Base-by-base conservation (phyloP, 805 yeast genomes). In the Candida parachauliodes region DNA sequence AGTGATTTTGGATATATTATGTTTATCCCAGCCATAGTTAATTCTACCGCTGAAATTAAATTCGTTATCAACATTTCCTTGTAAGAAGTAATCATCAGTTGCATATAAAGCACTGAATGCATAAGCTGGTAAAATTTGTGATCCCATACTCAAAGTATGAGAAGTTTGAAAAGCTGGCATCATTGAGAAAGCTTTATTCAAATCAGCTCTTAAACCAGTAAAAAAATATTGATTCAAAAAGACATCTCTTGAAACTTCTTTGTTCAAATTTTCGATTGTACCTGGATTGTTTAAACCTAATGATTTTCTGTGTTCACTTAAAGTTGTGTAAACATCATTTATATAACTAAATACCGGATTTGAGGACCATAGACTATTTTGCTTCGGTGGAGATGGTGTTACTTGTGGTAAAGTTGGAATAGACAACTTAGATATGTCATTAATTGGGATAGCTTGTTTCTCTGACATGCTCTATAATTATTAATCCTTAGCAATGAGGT, bases 111-210 rank as follows among this genome's bases (percentile, higher is more conserved):
- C 91, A 41, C 88, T 78, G 60, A 91, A 86, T 20, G 95, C 89
- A 62, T 93, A 93, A 48, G 93, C 83, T 36, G 96, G 96, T 62
- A 86, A 72, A 32, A 79, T 77, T 48, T 81, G 80, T 40, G 94
- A 83, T 34, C 98, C 98, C 49, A 87, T 72, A 27, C 95, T 75
- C 57, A 93, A 83, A 43, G 96, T 83, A 62, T 93, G 98, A 46
- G 96, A 83, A 42, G 94, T 85, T 74, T 93, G 98, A 83, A 93
- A 93, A 42, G 87, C 89, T 41, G 98, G 98, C 65, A 81, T 81
- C 75, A 89, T 76, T 47, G 84, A 69, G 58, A 93, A 88, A 10
- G 89, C 87, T 74, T 91, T 91, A 70, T 87, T 85, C 53, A 93
- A 77, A 64, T 93, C 98, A 41, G 98, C 98, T 61, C 96, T 84